Conservation (phyloP, 2,329 filamentous ascomycete genomes). For the Aspergillus phoenicis region DNA sequence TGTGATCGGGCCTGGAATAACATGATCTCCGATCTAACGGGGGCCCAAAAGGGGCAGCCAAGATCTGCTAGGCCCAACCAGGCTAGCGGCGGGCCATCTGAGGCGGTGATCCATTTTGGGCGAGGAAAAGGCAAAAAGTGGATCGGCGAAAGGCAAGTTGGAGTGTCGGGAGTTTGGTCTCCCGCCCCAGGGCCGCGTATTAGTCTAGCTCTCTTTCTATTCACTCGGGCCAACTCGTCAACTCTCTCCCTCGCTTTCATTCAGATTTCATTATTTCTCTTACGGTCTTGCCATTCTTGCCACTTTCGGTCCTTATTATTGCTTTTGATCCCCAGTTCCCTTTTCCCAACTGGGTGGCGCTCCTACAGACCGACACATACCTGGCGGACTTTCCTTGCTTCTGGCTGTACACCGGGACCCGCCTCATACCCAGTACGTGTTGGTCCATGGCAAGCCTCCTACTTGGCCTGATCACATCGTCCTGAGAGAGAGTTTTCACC, state of each 20-base stretch:
- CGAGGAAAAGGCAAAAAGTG: no score
- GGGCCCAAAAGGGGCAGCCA: background rate
- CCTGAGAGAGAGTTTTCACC: slow-evolving; percentile 13
- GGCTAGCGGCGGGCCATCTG: background rate
- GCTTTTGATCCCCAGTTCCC: background rate
- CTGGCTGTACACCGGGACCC: background rate
- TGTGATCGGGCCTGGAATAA: background rate
- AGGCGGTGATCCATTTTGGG: no score
- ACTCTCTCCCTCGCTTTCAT: background rate
- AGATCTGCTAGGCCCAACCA: background rate
- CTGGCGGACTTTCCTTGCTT: background rate
- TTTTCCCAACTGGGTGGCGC: background rate
- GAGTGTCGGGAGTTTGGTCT: background rate
- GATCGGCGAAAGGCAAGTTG: no score
- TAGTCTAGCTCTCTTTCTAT: background rate
- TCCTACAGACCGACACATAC: background rate
- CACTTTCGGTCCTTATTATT: background rate
- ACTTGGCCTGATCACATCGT: slow-evolving; percentile 21
- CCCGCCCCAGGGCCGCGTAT: background rate
- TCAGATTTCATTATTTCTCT: background rate
- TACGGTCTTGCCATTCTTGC: background rate
- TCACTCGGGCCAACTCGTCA: background rate
- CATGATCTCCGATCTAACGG: background rate
- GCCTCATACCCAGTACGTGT: background rate
- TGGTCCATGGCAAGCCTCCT: slow-evolving; percentile 22